Evolutionary conservation across 2,329 filamentous ascomycete genomes (phyloP), one percentile per base, ranked within the genome.

Genomic region (Alternaria postmessia): DNA sequence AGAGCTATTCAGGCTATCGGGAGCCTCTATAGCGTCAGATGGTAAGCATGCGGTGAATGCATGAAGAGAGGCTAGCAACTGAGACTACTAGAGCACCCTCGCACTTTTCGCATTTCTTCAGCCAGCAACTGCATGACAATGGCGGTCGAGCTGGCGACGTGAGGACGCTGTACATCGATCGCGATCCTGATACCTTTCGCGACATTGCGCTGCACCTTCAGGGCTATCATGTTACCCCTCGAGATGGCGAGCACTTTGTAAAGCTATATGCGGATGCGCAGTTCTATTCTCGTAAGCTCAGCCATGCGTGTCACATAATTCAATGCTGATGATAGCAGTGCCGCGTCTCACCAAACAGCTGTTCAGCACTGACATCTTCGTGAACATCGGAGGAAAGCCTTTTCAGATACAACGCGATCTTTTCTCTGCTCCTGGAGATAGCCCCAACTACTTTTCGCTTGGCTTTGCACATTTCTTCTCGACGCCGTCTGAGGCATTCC

Each of bases 51-150:
- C 18, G 18, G 59, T 46, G 34, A 18, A 51, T 11, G n/a, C 12
- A 14, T 32, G 24, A 49, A 24, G 8, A 54, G 41, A 55, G 44
- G 16, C 54, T 51, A 54, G 62, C 61, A 64, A 72, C 83, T 87
- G 78, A 88, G 75, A 81, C 74, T 80, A 78, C 75, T 82, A 83
- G 81, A 96, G 94, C 93, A 73, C 94, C 94, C 59, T 97, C 94
- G 51, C 97, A 97, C 79, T 97, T 98, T 81, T 96, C 94, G 20
- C 90, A 93, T 69, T 97, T 95, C 82, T 98, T 98, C 79, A 85
- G 89, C 68, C 91, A 92, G 71, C 94, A 97, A 80, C 80, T 97
- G 41, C 85, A 87, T 58, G 81, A 83, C 67, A 89, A 86, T 49
- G 85, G 88, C 61, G 85, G 85, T 57, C 86, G 86, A 59, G 84